Percentiles rank a stretch among this genome's conserved stretches.
Conservation (phyloP, 2,329 filamentous ascomycete species). For the Atkinsonella texensis region DNA sequence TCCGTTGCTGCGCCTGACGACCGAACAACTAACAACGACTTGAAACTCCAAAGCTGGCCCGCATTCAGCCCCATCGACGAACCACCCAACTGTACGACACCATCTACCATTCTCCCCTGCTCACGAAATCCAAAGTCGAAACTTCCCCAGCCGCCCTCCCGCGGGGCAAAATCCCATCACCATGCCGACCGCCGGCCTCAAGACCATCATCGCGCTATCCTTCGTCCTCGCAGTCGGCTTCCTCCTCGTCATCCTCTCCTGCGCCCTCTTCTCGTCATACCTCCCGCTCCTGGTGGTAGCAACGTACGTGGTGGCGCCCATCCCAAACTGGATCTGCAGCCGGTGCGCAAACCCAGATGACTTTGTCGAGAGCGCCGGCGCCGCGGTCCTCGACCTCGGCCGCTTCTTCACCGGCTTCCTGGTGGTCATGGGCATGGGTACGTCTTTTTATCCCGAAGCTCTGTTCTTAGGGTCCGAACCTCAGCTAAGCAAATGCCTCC, state of each 20-base stretch:
- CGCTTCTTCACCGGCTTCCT: slow-evolving; percentile 91
- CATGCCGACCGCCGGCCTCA: slow-evolving; percentile 75
- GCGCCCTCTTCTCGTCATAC: slow-evolving; percentile 89
- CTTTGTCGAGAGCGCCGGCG: slow-evolving; percentile 77
- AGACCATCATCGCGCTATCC: slow-evolving; percentile 97
- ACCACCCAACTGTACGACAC: too few relatives aligned
- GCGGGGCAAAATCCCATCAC: slow-evolving; percentile 18
- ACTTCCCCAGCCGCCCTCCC: slow-evolving; percentile 3
- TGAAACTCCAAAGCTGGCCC: too few relatives aligned
- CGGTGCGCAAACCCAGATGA: slow-evolving; percentile 88
- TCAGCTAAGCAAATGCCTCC: too few relatives aligned
- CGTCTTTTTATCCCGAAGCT: too few relatives aligned
- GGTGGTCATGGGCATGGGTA: slow-evolving; percentile 95
- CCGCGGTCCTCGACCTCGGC: slow-evolving; percentile 81
- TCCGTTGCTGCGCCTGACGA: neutral
- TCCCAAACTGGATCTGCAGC: slow-evolving; percentile 93
- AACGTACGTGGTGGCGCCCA: slow-evolving; percentile 84
- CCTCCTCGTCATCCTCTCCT: slow-evolving; percentile 95
- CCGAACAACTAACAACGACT: too few relatives aligned
- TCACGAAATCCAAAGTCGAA: neutral
- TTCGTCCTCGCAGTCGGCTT: slow-evolving; percentile 99
- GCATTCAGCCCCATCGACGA: too few relatives aligned
- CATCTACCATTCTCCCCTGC: too few relatives aligned
- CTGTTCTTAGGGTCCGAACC: too few relatives aligned
- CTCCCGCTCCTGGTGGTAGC: slow-evolving; percentile 90